A percentile compares a stretch with the other conserved stretches of the same genome.
Conservation (phyloP, 305 asterid species). For the Fraxinus baroniana region DNA sequence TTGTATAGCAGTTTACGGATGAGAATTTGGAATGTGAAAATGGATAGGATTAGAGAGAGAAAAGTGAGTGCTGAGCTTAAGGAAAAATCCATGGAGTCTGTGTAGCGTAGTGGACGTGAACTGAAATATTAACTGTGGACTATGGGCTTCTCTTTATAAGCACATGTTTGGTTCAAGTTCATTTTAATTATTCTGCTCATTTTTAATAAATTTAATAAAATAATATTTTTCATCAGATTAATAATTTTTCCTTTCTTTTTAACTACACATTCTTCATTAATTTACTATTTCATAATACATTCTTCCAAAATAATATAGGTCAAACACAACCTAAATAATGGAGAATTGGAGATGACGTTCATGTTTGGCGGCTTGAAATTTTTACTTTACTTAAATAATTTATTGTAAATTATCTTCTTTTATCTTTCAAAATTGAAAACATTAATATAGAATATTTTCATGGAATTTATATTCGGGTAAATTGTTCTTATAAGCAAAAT, state of each 20-base stretch:
- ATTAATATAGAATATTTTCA: neutral
- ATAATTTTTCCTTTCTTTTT: too few relatives aligned
- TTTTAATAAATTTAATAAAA: too few relatives aligned
- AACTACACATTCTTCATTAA: too few relatives aligned
- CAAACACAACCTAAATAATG: neutral
- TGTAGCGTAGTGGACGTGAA: neutral
- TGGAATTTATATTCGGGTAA: neutral
- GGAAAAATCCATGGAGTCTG: conserved; percentile 16
- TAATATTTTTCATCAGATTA: too few relatives aligned
- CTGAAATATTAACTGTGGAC: neutral
- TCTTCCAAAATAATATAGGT: too few relatives aligned
- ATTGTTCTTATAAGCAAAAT: neutral
- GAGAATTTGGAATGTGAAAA: conserved; percentile 5
- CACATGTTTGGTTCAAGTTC: too few relatives aligned
- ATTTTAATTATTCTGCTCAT: too few relatives aligned
- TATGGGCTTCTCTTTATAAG: neutral
- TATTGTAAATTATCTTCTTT: neutral
- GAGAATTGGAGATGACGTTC: neutral
- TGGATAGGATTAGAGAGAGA: conserved; percentile 18
- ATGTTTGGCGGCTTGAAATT: neutral
- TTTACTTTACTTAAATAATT: neutral
- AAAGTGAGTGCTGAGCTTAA: conserved; percentile 19
- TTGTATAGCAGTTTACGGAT: conserved; percentile 10
- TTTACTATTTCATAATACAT: too few relatives aligned
- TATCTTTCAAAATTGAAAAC: neutral